Percentiles rank a stretch among this genome's conserved stretches.
Evolutionary conservation across 805 yeast genomes (phyloP).

Genomic region (Sugiyamaella floridensis): DNA sequence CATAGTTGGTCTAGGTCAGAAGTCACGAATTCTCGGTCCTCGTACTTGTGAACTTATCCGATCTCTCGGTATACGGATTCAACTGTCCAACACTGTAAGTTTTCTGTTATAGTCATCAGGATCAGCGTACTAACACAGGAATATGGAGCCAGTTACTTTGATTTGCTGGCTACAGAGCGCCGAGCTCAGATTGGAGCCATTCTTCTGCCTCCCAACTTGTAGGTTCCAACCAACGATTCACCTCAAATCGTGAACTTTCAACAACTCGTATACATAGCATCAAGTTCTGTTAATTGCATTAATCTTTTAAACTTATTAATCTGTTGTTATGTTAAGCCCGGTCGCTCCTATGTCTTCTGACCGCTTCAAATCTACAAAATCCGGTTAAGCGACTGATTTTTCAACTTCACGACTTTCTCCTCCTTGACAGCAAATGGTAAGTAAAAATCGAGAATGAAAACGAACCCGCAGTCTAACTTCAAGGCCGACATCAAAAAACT

Average conservation of each 20-base stretch:
- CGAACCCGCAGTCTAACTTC: neutral
- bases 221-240: slow-evolving; percentile 2
- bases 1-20: slow-evolving; percentile 63
- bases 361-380: no score
- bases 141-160: slow-evolving; percentile 64
- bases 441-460: neutral
- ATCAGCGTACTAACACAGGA: slow-evolving; percentile 13
- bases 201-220: slow-evolving; percentile 61
- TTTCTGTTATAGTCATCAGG: neutral
- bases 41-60: slow-evolving; percentile 43
- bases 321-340: no score
- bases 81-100: slow-evolving; percentile 52
- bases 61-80: slow-evolving; percentile 60
- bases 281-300: no score
- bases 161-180: slow-evolving; percentile 71
- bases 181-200: slow-evolving; percentile 69
- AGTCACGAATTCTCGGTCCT: slow-evolving; percentile 57
- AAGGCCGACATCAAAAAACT: slow-evolving; percentile 37
- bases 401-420: neutral
- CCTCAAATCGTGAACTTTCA: no score
- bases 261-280: no score
- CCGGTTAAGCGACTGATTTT: neutral
- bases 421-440: neutral
- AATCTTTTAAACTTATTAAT: no score
- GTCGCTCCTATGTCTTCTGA: no score